Base-by-base conservation (phyloP, 2,329 filamentous ascomycete species). In the Pseudocercospora pini-densiflorae region DNA sequence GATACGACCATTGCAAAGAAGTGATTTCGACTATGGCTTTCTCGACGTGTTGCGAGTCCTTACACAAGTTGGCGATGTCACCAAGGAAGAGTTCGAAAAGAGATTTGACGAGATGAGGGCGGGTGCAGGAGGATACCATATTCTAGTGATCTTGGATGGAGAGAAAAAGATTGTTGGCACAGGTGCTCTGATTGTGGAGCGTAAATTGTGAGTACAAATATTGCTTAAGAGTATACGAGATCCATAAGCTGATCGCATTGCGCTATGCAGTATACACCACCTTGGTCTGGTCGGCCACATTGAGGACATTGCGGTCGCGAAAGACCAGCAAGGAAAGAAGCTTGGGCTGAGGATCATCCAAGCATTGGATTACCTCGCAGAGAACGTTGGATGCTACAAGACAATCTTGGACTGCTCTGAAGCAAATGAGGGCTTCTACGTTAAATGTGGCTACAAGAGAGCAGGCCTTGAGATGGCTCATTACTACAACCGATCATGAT, bases 271-370 rank as follows among this genome's bases (percentile, higher is more conserved):
- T 79, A 94, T 95, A 73, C 92, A 94, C 79, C 88, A 87, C 73
- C 86, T 95, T 53, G 92, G 92, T 59, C 83, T 90, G 23, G 94
- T 97, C 27, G 95, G 94, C 12, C 95, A 98, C 81, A 97, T 98
- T 80, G 95, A 98, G 80, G 95, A 99, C 78, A 97, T 99, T 78
- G 94, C 94, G 19, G 94, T 99, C 43, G 89, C 92, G 71, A 93
- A 94, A 81, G 92, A 96, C 75, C 93, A 98, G 82, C 95, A 98
- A 81, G 95, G 95, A 73, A 97, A 98, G 88, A 97, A 97, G 83
- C 85, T 98, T 51, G 95, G 95, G 4, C 83, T 97, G 76, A 88
- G 93, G 72, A 90, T 98, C 72, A 98, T 98, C 75, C 92, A 98
- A 82, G 93, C 94, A 7, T 86, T 99, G 77, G 94, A 98, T 81